phyloP scores from a whole-genome alignment of 345 rosid species.

The Dipteronia sinensis region DNA sequence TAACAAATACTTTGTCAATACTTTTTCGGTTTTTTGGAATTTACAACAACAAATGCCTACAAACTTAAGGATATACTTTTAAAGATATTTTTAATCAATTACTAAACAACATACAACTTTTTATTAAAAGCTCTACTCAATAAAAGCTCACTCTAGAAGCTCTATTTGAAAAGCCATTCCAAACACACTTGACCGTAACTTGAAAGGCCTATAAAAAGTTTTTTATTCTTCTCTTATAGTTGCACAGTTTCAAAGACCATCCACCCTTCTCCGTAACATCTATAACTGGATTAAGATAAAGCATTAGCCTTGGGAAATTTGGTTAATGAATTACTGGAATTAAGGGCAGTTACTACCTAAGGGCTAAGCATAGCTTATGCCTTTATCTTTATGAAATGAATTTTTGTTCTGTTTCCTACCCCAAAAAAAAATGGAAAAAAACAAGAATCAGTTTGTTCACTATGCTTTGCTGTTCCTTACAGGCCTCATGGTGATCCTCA shows the following conservation, averaged over 20 bases:
- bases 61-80: too few species aligned
- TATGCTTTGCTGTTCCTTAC: conserved; percentile 29
- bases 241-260: neutral
- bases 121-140: too few species aligned
- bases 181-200: conserved; percentile 5
- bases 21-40: too few species aligned
- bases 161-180: too few species aligned
- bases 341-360: neutral
- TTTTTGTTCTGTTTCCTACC: neutral
- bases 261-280: neutral
- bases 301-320: neutral
- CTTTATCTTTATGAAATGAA: neutral
- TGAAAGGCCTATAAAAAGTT: conserved; percentile 2
- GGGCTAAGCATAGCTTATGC: neutral
- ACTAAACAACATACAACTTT: too few species aligned
- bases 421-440: neutral
- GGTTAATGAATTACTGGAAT: neutral
- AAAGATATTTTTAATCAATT: too few species aligned
- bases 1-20: too few species aligned
- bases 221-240: neutral
- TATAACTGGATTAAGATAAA: neutral
- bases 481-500: conserved; percentile 99
- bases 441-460: conserved; percentile 14
- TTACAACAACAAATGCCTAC: too few species aligned
- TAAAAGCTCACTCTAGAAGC: too few species aligned